Conservation (phyloP, 2,329 filamentous ascomycete species). For the Ophiostoma triangulosporum region DNA sequence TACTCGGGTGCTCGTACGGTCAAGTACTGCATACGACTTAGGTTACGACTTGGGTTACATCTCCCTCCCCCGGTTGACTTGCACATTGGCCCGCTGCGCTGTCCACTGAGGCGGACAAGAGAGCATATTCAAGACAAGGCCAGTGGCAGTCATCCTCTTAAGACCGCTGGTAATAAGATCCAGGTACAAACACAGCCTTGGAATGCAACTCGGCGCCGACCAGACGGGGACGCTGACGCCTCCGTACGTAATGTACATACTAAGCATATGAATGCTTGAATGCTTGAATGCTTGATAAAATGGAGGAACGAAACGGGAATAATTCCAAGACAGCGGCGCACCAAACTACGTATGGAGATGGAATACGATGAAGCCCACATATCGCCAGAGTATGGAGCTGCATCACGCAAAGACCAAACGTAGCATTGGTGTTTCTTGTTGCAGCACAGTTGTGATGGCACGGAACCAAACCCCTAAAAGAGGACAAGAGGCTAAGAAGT, state of each 20-base stretch:
- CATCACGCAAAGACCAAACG: neutral
- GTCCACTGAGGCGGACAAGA: neutral
- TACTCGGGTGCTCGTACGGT: too few relatives aligned
- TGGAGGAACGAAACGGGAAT: neutral
- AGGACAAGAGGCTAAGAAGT: neutral
- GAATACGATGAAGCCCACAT: neutral
- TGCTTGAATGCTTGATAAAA: neutral
- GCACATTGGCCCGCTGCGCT: neutral
- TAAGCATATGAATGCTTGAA: neutral
- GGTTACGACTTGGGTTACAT: too few relatives aligned
- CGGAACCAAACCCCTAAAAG: neutral
- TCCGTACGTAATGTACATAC: neutral
- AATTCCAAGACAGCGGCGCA: neutral
- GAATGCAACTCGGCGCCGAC: neutral
- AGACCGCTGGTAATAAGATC: neutral
- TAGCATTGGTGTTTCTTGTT: neutral
- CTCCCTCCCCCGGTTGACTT: neutral
- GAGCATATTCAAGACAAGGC: neutral
- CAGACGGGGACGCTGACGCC: neutral
- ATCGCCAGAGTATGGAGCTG: neutral
- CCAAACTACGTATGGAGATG: neutral
- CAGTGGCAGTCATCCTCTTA: neutral
- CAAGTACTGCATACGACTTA: neutral
- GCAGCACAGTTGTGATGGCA: neutral
- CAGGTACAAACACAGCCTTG: neutral